phyloP scores from a whole-genome alignment of 2,329 filamentous ascomycete genomes.

The Coniochaeta ligniaria region DNA sequence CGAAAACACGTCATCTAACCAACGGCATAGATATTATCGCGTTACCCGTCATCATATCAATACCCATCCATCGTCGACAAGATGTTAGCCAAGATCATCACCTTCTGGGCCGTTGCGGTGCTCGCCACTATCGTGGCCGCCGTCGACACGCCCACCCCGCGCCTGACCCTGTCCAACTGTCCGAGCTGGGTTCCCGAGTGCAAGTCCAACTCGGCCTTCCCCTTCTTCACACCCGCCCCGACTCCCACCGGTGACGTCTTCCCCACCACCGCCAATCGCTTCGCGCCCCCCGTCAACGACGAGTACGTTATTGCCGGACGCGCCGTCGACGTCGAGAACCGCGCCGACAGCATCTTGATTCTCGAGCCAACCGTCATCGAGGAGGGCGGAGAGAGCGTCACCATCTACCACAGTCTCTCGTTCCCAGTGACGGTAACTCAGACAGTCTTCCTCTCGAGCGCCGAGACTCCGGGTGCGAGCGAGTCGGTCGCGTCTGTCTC shows the following conservation, averaged over 20 bases:
- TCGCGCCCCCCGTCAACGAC: neutral
- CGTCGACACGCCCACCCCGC: neutral
- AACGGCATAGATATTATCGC: no score
- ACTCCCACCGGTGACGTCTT: neutral
- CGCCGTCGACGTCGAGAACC: neutral
- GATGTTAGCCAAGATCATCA: conserved; percentile 1
- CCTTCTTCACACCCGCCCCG: neutral
- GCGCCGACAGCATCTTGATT: neutral
- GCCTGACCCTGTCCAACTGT: neutral
- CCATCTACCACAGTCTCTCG: neutral
- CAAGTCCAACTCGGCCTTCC: neutral
- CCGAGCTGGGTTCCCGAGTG: neutral
- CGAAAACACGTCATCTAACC: neutral
- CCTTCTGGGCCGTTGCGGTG: neutral
- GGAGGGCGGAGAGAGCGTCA: neutral
- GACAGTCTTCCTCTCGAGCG: neutral
- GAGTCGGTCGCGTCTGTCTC: neutral
- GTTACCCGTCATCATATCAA: neutral
- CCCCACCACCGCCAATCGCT: neutral
- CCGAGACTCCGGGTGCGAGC: neutral
- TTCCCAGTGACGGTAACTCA: neutral
- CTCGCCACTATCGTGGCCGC: neutral
- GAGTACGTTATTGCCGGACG: neutral
- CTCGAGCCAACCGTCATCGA: neutral
- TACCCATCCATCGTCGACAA: neutral